A percentile compares a stretch with the other conserved stretches of the same genome.
These are phyloP conservation scores for Mycena alexandri DNA, from an alignment of 768 basidiomycete genomes.

Conservation along the genomic window DNA sequence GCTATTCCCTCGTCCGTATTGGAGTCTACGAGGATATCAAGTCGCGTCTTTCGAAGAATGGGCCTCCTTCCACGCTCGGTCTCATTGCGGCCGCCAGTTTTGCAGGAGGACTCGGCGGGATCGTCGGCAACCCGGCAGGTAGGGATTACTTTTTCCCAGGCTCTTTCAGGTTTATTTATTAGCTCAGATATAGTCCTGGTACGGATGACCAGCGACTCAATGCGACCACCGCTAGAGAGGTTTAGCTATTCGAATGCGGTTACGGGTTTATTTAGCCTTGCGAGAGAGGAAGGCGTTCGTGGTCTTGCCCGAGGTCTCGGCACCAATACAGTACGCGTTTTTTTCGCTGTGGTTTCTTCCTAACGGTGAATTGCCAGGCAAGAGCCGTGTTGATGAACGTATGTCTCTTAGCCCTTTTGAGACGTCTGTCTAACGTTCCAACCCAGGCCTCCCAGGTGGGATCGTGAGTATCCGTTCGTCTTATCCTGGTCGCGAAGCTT, in stretches of 20 bases:
- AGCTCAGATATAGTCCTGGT: constrained; percentile 76
- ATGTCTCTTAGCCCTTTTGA: constrained; percentile 44
- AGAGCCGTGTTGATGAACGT: constrained; percentile 85
- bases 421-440: constrained; percentile 18
- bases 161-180: constrained; percentile 15
- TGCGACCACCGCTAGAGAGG: constrained; percentile 78
- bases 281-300: constrained; percentile 76
- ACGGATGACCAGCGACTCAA: constrained; percentile 90
- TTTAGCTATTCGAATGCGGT: constrained; percentile 88
- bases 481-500: constrained; percentile 14
- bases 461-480: constrained; percentile 67
- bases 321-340: constrained; percentile 74
- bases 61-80: constrained; percentile 64
- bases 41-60: constrained; percentile 60
- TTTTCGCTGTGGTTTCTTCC: constrained; percentile 12
- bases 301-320: constrained; percentile 82
- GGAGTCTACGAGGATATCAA: constrained; percentile 88
- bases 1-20: constrained; percentile 88
- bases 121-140: constrained; percentile 90
- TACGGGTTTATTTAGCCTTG: constrained; percentile 73
- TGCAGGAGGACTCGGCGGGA: constrained; percentile 85
- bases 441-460: constrained; percentile 82
- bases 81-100: constrained; percentile 75
- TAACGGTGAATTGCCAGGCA: constrained; percentile 49
- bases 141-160: constrained; percentile 37